Evolutionary conservation across 805 yeast species (phyloP).

Genomic region (Candida endomychidarum): DNA sequence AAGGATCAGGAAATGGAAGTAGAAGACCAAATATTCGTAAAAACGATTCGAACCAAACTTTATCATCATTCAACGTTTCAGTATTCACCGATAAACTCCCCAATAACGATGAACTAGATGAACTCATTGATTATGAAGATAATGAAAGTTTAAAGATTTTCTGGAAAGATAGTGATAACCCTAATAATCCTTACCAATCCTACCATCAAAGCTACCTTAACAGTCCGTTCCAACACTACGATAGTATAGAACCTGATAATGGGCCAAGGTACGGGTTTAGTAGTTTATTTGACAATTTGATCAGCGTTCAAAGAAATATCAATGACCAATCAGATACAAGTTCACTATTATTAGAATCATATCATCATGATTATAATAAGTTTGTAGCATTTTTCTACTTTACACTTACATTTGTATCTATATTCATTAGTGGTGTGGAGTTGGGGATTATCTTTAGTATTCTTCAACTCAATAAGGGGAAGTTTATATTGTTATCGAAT

Average conservation of each 20-base stretch:
- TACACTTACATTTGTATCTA: slow-evolving; percentile 29
- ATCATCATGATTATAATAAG: slow-evolving; percentile 36
- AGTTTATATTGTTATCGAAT: slow-evolving; percentile 29
- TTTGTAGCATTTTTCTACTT: slow-evolving; percentile 34
- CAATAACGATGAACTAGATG: slow-evolving; percentile 13
- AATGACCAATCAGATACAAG: slow-evolving; percentile 22
- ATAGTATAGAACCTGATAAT: slow-evolving; percentile 1
- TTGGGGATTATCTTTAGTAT: slow-evolving; percentile 39
- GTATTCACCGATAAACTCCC: slow-evolving; percentile 14
- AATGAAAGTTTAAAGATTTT: slow-evolving; percentile 17
- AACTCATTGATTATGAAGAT: slow-evolving; percentile 16
- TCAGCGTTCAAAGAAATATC: slow-evolving; percentile 7
- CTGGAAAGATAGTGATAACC: slow-evolving; percentile 15
- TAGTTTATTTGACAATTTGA: slow-evolving; percentile 9
- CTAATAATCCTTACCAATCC: slow-evolving; percentile 2
- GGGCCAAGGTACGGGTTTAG: background rate
- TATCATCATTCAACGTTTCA: slow-evolving; percentile 14
- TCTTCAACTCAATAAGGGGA: slow-evolving; percentile 21
- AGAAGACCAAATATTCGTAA: slow-evolving; percentile 11
- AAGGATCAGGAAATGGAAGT: slow-evolving; percentile 6
- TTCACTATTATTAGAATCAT: slow-evolving; percentile 32
- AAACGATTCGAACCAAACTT: slow-evolving; percentile 11
- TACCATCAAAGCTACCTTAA: background rate
- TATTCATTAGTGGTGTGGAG: slow-evolving; percentile 41
- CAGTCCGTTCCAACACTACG: slow-evolving; percentile 3